Evolutionary conservation across 2,329 filamentous ascomycete species (phyloP).

Genomic region (Fusarium foetens): DNA sequence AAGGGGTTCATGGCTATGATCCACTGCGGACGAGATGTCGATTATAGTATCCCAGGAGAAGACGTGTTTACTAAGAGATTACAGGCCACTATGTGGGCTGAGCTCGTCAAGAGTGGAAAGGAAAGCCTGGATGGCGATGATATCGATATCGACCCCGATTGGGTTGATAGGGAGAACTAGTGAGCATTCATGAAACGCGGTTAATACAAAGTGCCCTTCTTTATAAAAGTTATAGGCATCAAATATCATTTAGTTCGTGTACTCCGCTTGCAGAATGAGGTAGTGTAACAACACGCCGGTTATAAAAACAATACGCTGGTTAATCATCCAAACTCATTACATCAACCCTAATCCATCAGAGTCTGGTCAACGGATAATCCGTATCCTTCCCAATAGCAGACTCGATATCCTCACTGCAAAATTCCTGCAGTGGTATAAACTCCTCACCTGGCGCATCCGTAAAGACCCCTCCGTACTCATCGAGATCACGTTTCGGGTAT

Average conservation of each 20-base stretch:
- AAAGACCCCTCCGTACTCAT: slow-evolving; percentile 28
- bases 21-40: background rate
- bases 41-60: background rate
- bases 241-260: background rate
- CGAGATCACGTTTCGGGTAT: slow-evolving; percentile 3
- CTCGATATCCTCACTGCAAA: background rate
- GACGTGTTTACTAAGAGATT: background rate
- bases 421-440: background rate
- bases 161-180: background rate
- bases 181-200: background rate
- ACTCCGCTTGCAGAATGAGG: background rate
- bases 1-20: background rate
- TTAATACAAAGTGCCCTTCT: background rate
- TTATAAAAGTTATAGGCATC: background rate
- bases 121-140: background rate
- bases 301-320: background rate
- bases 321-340: too few relatives aligned
- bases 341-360: slow-evolving; percentile 26
- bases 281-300: background rate
- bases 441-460: background rate
- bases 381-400: background rate
- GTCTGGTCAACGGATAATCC: background rate
- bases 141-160: background rate
- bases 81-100: background rate
- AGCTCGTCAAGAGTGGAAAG: background rate